Percentiles rank a stretch among this genome's conserved stretches.
Evolutionary conservation across 176 grass and related monocot genomes (phyloP).

Genomic region (Oryza officinalis): DNA sequence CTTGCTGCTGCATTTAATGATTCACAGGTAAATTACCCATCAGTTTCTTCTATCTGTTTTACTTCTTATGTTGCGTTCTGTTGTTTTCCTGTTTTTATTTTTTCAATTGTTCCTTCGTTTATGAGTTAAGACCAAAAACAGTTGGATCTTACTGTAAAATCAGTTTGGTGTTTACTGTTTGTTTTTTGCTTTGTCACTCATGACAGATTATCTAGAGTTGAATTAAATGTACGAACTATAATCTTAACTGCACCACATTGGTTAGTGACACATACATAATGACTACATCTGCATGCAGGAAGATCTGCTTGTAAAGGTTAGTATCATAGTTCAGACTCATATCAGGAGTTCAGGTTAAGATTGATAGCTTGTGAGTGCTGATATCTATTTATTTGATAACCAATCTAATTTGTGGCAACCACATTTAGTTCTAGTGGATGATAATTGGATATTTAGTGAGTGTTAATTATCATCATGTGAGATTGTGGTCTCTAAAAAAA

Average conservation of each 20-base stretch:
- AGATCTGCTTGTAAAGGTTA: not conserved
- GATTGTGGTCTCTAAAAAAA: not conserved
- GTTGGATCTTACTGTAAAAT: constrained; percentile 13
- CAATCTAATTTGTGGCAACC: not conserved
- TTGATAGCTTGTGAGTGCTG: not conserved
- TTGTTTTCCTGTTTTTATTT: not conserved
- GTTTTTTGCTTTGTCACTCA: not conserved
- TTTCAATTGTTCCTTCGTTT: not conserved
- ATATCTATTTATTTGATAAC: not conserved
- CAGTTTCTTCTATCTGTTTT: constrained; percentile 12
- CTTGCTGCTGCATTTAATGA: constrained; percentile 78
- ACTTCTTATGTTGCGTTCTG: not conserved
- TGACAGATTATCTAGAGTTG: constrained; percentile 8
- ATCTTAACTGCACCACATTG: constrained; percentile 13
- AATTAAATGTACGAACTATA: constrained; percentile 4
- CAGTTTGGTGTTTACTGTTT: not conserved
- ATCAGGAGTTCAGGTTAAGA: not conserved
- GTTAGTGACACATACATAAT: not conserved
- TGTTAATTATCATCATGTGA: not conserved
- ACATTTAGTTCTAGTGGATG: not conserved
- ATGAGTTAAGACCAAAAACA: not conserved
- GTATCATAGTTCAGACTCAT: not conserved
- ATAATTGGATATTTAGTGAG: not conserved
- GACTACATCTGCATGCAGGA: constrained; percentile 19
- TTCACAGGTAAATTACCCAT: constrained; percentile 62